phyloP scores from a whole-genome alignment of 2,329 filamentous ascomycete genomes.

The Penicillium aurantiogriseum region DNA sequence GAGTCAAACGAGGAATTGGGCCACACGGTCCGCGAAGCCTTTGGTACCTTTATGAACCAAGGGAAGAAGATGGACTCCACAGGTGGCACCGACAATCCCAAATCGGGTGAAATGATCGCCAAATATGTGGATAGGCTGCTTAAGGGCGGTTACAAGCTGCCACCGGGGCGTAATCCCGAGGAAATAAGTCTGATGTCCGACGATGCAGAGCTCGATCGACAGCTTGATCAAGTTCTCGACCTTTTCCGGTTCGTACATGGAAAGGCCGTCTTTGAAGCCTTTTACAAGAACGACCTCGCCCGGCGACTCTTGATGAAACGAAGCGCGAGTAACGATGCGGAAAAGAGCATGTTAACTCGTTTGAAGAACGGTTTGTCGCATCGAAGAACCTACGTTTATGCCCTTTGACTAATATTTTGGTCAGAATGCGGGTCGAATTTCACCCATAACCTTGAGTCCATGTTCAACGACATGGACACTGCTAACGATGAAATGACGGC shows the following conservation, averaged over 20 bases:
- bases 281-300: slow-evolving; percentile 97
- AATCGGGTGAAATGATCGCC: slow-evolving; percentile 97
- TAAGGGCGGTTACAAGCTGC: slow-evolving; percentile 76
- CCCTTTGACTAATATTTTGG: slow-evolving; percentile 2
- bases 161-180: slow-evolving; percentile 16
- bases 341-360: slow-evolving; percentile 90
- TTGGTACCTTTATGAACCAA: slow-evolving; percentile 90
- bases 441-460: slow-evolving; percentile 95
- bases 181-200: slow-evolving; percentile 71
- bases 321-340: slow-evolving; percentile 91
- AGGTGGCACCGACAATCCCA: slow-evolving; percentile 81
- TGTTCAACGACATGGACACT: slow-evolving; percentile 98
- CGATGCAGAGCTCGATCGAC: slow-evolving; percentile 85
- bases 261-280: slow-evolving; percentile 96
- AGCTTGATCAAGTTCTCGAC: slow-evolving; percentile 88
- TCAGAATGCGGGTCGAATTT: slow-evolving; percentile 87
- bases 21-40: slow-evolving; percentile 78
- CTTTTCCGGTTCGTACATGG: slow-evolving; percentile 96
- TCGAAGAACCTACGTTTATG: background rate
- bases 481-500: slow-evolving; percentile 89
- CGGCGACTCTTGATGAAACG: slow-evolving; percentile 84
- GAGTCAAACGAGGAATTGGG: slow-evolving; percentile 71
- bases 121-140: slow-evolving; percentile 92
- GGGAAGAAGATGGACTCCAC: slow-evolving; percentile 66
- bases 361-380: slow-evolving; percentile 65